Conservation (phyloP, 345 rosid genomes). For the Citrus cavaleriei region DNA sequence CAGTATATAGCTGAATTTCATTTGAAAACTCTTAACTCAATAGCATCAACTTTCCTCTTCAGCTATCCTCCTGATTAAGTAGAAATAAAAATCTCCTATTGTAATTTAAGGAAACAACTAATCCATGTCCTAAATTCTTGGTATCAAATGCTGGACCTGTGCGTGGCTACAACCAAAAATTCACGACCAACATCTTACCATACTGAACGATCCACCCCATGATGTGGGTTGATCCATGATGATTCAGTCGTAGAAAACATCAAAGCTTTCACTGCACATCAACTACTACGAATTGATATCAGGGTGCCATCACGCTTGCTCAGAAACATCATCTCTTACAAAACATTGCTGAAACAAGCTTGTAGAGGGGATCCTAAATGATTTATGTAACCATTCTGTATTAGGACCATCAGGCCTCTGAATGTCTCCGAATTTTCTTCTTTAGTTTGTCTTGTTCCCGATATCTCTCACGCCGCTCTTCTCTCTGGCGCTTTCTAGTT, state of each 20-base stretch:
- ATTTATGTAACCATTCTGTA: background rate
- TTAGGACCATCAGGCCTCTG: slow-evolving; percentile 19
- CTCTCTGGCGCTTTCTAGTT: slow-evolving; percentile 70
- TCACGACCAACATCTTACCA: background rate
- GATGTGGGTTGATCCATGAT: background rate
- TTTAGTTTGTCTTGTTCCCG: slow-evolving; percentile 57
- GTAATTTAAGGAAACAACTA: too few species aligned
- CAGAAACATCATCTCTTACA: background rate
- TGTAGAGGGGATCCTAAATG: background rate
- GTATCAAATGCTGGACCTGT: background rate
- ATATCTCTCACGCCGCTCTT: slow-evolving; percentile 72
- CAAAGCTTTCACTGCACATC: background rate
- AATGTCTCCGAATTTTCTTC: slow-evolving; percentile 45
- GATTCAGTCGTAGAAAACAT: background rate
- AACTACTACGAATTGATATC: background rate
- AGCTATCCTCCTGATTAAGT: too few species aligned
- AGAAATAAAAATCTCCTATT: too few species aligned
- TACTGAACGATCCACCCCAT: background rate
- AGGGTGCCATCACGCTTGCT: background rate
- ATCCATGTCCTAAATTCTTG: background rate
- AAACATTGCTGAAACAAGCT: background rate
- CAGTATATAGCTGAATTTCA: too few species aligned
- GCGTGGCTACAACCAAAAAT: background rate
- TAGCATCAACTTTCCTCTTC: too few species aligned
- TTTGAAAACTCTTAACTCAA: too few species aligned